Conservation (phyloP, 1,139 yeast species). For the Candida gigantensis region DNA sequence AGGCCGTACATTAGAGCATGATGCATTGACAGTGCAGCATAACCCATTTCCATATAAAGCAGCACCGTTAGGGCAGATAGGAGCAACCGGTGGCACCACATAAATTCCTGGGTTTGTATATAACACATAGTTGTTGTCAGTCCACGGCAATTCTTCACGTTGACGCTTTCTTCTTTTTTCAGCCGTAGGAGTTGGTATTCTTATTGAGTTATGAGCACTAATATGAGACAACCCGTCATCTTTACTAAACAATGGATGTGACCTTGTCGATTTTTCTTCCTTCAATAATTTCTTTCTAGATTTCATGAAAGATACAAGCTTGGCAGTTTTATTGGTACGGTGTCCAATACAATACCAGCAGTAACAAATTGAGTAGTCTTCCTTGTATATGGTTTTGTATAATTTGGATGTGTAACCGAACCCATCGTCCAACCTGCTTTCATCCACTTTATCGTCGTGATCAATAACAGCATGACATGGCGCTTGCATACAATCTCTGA, state of each 20-base stretch:
- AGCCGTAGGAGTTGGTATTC: slow-evolving; percentile 10
- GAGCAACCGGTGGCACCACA: too few species aligned
- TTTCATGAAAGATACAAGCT: not conserved
- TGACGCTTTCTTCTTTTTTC: slow-evolving; percentile 1
- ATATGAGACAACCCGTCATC: too few species aligned
- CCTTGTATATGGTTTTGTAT: slow-evolving; percentile 13
- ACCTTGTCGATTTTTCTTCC: not conserved
- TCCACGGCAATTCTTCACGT: slow-evolving; percentile 2
- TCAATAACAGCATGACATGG: too few species aligned
- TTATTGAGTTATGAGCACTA: slow-evolving; percentile 20
- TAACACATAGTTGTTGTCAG: not conserved
- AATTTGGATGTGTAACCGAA: slow-evolving; percentile 17
- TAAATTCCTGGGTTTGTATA: too few species aligned
- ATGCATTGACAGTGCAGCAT: too few species aligned
- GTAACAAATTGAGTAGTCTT: slow-evolving; percentile 18
- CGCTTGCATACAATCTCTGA: too few species aligned
- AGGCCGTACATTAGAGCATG: too few species aligned
- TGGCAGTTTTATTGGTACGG: not conserved
- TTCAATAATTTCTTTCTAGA: not conserved
- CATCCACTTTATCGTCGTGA: too few species aligned
- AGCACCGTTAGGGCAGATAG: too few species aligned
- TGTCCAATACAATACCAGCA: slow-evolving; percentile 17
- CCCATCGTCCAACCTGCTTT: too few species aligned
- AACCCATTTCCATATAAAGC: too few species aligned
- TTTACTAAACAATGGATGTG: not conserved